Evolutionary conservation across 495 filamentous ascomycete genomes (phyloP), one percentile per base, ranked within the genome.

Genomic region (Lophium mytilinum): DNA sequence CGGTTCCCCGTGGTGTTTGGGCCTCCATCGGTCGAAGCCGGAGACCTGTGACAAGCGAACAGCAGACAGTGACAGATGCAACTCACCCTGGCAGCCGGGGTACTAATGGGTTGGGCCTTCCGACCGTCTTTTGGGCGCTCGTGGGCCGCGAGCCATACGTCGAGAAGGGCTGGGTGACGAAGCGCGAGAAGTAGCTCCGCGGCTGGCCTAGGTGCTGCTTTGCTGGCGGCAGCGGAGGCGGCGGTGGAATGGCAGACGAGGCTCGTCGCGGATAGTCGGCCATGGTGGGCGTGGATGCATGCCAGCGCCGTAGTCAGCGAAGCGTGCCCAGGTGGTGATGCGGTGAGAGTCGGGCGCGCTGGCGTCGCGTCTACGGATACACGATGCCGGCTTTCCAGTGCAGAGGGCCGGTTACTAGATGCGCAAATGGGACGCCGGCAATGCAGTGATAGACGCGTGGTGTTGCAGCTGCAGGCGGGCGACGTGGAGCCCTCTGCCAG

Each of bases 131-230:
- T 42, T 78, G 75, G 53, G 79, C 75, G 65, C 76, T 80, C 5
- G 79, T 73, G 52, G 80, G 78, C 62, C 80, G 69, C 52, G 80
- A 80, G 60, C 72, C 75, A 37, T 78, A 77, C 50, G 78, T 74
- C 3, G 62, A 53, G 65, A 82, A 79, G 9, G 78, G 78, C 60
- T 80, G 79, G 47, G 80, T 57, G 12, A 68, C 78, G 53, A 84
- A 76, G 55, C 80, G 73, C 50, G 78, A 76, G 43, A 83, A 68
- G 57, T 80, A 79, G 68, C 74, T 80, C 56, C 50, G 74, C 76
- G 47, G 78, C 77, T 53, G 75, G 71, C 60, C 72, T 71, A 36
- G 70, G 33, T 19, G 75, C 68, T 80, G 76, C 66, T 71, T 76
- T 52, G 74, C 71, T 33, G 73, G 75, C 60, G 76, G 74, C 49